phyloP scores from a whole-genome alignment of 2,329 filamentous ascomycete genomes.

The Apiospora pterosperma region DNA sequence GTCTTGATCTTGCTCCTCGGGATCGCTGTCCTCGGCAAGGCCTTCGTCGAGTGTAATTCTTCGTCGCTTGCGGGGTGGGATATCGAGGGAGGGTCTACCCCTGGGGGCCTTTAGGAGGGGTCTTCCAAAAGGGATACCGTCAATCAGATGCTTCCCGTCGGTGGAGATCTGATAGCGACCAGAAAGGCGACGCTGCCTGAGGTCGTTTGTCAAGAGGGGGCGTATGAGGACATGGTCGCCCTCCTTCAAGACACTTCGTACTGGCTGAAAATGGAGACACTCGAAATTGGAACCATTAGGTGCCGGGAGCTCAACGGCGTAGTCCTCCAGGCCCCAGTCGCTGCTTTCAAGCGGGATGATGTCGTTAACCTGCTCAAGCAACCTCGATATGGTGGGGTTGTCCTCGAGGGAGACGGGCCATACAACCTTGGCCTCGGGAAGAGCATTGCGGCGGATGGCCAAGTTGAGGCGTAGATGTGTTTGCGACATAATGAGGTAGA shows the following conservation, averaged over 20 bases:
- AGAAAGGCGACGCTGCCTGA: conserved; percentile 67
- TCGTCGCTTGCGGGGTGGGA: conserved; percentile 71
- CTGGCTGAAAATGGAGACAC: conserved; percentile 78
- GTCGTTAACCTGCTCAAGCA: conserved; percentile 76
- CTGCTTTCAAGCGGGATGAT: conserved; percentile 76
- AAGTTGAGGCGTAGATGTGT: conserved; percentile 67
- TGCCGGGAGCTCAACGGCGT: conserved; percentile 70
- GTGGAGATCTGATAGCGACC: conserved; percentile 78
- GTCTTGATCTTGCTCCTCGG: conserved; percentile 24
- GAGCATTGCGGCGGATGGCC: conserved; percentile 66
- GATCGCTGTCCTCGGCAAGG: conserved; percentile 12
- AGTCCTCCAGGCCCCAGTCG: conserved; percentile 87
- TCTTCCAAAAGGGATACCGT: conserved; percentile 81
- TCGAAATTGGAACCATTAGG: conserved; percentile 65
- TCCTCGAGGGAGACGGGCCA: conserved; percentile 60
- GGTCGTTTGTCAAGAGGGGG: conserved; percentile 70
- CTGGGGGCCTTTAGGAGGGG: conserved; percentile 59
- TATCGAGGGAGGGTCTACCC: conserved; percentile 63
- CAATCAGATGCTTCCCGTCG: conserved; percentile 77
- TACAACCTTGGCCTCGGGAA: conserved; percentile 69
- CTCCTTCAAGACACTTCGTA: conserved; percentile 68
- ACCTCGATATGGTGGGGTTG: conserved; percentile 68
- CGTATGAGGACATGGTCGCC: conserved; percentile 84
- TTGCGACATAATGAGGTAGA: background rate
- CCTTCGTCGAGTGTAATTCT: conserved; percentile 38